These are phyloP conservation scores for Talaromyces nanjingensis DNA, from an alignment of 495 filamentous ascomycete genomes.

Conservation along the genomic window DNA sequence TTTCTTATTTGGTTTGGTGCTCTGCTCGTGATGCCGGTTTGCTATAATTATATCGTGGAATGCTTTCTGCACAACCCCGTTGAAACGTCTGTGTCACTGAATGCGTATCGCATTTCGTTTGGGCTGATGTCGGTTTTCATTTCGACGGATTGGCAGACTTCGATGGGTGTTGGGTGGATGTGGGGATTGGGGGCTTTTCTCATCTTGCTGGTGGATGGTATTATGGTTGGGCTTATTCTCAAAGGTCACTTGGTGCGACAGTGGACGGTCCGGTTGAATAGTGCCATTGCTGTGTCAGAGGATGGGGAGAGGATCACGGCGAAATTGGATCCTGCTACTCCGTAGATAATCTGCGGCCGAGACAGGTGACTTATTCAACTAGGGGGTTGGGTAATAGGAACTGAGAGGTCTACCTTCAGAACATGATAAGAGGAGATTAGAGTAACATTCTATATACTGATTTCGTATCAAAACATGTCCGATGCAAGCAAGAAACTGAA, in stretches of 20 bases:
- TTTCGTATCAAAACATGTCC: neutral
- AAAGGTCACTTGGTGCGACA: neutral
- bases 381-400: neutral
- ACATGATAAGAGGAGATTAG: neutral
- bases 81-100: neutral
- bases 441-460: neutral
- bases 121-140: neutral
- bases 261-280: too few relatives aligned
- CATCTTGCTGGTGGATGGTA: neutral
- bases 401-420: neutral
- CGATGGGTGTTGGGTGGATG: neutral
- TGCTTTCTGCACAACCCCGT: neutral
- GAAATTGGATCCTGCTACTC: too few relatives aligned
- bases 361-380: neutral
- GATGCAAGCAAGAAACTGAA: neutral
- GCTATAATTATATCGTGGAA: neutral
- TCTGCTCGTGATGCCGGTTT: neutral
- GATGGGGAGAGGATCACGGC: too few relatives aligned
- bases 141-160: neutral
- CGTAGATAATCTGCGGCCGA: too few relatives aligned
- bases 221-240: neutral
- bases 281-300: too few relatives aligned
- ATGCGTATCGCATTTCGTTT: neutral
- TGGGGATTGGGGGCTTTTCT: neutral
- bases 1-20: conserved; percentile 19